phyloP scores from a whole-genome alignment of 371 early-diverging fungal genomes.

The Rhizopus stolonifer region DNA sequence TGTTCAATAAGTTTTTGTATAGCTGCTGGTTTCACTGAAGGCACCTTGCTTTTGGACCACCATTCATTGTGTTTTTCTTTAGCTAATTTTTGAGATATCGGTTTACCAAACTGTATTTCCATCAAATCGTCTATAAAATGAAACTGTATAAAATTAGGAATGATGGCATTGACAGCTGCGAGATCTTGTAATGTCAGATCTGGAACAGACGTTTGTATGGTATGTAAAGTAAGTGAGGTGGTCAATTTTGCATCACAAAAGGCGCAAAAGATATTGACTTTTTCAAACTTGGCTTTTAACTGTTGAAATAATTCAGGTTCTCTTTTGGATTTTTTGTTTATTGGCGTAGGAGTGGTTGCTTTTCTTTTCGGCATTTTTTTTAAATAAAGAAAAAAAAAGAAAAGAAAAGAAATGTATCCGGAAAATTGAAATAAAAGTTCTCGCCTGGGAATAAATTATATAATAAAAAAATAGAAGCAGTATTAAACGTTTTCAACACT shows the following conservation, averaged over 20 bases:
- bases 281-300: constrained; percentile 19
- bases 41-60: constrained; percentile 8
- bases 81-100: constrained; percentile 12
- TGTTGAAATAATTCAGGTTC: constrained; percentile 3
- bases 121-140: constrained; percentile 2
- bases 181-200: constrained; percentile 30
- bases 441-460: too few relatives aligned
- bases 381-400: too few relatives aligned
- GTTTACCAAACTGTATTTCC: constrained; percentile 33
- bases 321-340: constrained; percentile 1
- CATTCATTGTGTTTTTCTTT: constrained; percentile 19
- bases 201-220: constrained; percentile 26
- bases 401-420: too few relatives aligned
- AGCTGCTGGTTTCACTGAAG: constrained; percentile 26
- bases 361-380: neutral
- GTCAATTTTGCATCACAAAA: constrained; percentile 41
- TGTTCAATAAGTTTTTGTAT: constrained; percentile 31
- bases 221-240: constrained; percentile 27
- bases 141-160: constrained; percentile 35
- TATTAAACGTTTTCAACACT: too few relatives aligned
- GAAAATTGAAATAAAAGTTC: too few relatives aligned
- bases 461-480: too few relatives aligned
- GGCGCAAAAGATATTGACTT: constrained; percentile 34
- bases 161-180: constrained; percentile 35
- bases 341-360: neutral